phyloP scores from a whole-genome alignment of 169 alveolate genomes.

The Plasmodium gonderi region DNA sequence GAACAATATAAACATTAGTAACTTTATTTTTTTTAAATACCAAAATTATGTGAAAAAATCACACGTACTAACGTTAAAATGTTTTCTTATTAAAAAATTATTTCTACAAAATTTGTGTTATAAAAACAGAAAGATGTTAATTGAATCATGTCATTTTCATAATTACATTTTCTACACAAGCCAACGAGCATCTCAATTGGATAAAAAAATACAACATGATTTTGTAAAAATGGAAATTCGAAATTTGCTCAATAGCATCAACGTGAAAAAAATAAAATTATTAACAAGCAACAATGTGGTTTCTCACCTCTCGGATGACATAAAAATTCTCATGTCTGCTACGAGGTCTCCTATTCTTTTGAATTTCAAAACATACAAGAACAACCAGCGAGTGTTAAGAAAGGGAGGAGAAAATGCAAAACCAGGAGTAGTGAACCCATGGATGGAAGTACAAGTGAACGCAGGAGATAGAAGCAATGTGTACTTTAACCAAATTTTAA shows the following conservation, averaged over 20 bases:
- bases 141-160: constrained; percentile 60
- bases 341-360: constrained; percentile 56
- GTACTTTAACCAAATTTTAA: no score
- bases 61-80: constrained; percentile 38
- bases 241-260: constrained; percentile 20
- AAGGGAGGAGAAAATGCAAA: no score
- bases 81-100: constrained; percentile 58
- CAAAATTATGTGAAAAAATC: constrained; percentile 47
- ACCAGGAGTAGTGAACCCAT: background rate
- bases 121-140: constrained; percentile 2
- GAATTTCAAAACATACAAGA: background rate
- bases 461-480: no score
- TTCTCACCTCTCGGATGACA: constrained; percentile 23
- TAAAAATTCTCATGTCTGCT: constrained; percentile 66
- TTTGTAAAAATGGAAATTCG: constrained; percentile 53
- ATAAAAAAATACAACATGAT: constrained; percentile 30
- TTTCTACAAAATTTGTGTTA: constrained; percentile 24
- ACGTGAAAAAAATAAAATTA: constrained; percentile 30
- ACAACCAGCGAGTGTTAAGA: background rate
- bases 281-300: constrained; percentile 38
- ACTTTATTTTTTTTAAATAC: constrained; percentile 57
- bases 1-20: constrained; percentile 24
- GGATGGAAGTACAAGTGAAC: background rate
- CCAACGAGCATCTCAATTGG: constrained; percentile 34
- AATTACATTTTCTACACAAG: constrained; percentile 37